phyloP scores from a whole-genome alignment of 805 yeast species.

The Kluyveromyces siamensis region DNA sequence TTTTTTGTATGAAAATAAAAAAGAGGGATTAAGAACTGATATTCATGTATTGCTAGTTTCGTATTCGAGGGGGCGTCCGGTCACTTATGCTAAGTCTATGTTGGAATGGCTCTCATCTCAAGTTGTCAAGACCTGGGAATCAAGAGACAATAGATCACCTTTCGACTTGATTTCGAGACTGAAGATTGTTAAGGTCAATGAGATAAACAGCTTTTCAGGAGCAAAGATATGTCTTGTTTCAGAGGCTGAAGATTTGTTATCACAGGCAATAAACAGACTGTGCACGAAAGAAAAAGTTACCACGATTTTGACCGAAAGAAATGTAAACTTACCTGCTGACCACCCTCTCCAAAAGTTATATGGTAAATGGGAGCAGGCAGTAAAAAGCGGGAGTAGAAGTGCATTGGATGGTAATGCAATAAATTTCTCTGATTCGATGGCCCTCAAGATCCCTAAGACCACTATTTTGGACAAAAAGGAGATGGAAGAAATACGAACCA shows the following conservation, averaged over 20 bases:
- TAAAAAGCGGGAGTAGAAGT: slow-evolving; percentile 30
- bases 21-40: slow-evolving; percentile 29
- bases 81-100: slow-evolving; percentile 80
- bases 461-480: slow-evolving; percentile 44
- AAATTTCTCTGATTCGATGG: slow-evolving; percentile 37
- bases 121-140: slow-evolving; percentile 81
- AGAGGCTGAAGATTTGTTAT: slow-evolving; percentile 53
- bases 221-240: slow-evolving; percentile 78
- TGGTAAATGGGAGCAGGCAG: slow-evolving; percentile 41
- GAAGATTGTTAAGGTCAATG: slow-evolving; percentile 48
- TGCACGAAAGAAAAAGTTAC: slow-evolving; percentile 62
- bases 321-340: slow-evolving; percentile 32
- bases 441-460: slow-evolving; percentile 35
- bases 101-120: slow-evolving; percentile 92
- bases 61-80: slow-evolving; percentile 65
- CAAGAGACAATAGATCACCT: slow-evolving; percentile 54
- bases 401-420: slow-evolving; percentile 57
- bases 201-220: slow-evolving; percentile 46
- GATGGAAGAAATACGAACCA: slow-evolving; percentile 37
- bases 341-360: slow-evolving; percentile 25
- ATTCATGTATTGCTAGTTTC: slow-evolving; percentile 73
- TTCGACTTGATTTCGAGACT: slow-evolving; percentile 59
- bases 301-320: slow-evolving; percentile 58
- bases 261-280: slow-evolving; percentile 42
- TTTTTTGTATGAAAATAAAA: slow-evolving; percentile 36